These are phyloP conservation scores for Taphrina sp. DNA, from an alignment of 1,139 yeast genomes.

Conservation along the genomic window DNA sequence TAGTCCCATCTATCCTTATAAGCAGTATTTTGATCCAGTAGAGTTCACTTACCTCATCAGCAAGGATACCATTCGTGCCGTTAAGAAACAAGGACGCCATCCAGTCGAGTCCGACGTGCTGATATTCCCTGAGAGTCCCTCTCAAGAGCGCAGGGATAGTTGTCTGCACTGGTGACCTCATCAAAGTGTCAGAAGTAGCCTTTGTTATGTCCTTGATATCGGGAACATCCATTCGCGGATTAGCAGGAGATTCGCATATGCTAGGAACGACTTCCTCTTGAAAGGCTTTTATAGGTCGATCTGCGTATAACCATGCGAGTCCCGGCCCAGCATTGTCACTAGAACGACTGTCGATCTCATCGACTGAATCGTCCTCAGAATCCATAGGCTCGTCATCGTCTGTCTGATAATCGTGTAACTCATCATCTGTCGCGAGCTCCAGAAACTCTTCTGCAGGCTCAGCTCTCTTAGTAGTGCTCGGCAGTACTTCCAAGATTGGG, in stretches of 20 bases:
- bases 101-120: constrained; percentile 97
- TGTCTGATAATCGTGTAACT: too few relatives aligned
- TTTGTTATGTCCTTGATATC: too few relatives aligned
- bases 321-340: constrained; percentile 34
- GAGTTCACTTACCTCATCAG: constrained; percentile 60
- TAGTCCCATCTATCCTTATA: constrained; percentile 65
- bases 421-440: constrained; percentile 7
- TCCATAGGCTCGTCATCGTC: constrained; percentile 27
- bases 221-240: too few relatives aligned
- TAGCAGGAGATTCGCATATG: too few relatives aligned
- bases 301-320: constrained; percentile 31
- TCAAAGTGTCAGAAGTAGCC: too few relatives aligned
- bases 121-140: constrained; percentile 86
- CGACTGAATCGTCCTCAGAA: constrained; percentile 30
- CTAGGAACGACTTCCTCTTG: not conserved
- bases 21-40: not conserved
- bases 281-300: too few relatives aligned
- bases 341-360: constrained; percentile 40
- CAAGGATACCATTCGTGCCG: constrained; percentile 91
- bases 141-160: constrained; percentile 54
- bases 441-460: not conserved
- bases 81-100: constrained; percentile 88
- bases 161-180: constrained; percentile 40
- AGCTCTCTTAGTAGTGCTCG: not conserved
- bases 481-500: too few relatives aligned